Percentiles rank a stretch among this genome's conserved stretches.
phyloP scores from a whole-genome alignment of 768 basidiomycete species.

The Termitomyces sp. region DNA sequence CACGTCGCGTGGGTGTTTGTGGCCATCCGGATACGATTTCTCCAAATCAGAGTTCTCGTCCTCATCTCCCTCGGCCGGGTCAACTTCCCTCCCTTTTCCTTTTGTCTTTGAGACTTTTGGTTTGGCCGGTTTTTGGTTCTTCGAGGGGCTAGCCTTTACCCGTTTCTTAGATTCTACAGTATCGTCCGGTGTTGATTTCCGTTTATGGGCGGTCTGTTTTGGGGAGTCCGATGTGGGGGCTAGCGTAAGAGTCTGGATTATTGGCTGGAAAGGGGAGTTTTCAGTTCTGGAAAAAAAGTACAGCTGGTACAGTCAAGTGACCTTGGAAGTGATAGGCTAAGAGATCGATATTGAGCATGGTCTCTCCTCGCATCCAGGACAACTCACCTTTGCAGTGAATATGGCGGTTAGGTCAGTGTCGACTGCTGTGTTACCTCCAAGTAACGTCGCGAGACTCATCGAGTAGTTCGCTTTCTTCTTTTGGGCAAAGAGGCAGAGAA shows the following conservation, averaged over 20 bases:
- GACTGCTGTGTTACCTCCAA: conserved; percentile 33
- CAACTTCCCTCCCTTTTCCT: conserved; percentile 13
- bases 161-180: conserved; percentile 17
- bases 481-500: no score
- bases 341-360: neutral
- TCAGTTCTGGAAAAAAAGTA: neutral
- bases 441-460: conserved; percentile 55
- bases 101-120: conserved; percentile 15
- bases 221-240: conserved; percentile 17
- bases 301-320: neutral
- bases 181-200: conserved; percentile 22
- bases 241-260: conserved; percentile 9
- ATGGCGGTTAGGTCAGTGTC: conserved; percentile 62
- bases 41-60: conserved; percentile 30
- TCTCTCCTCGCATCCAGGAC: neutral
- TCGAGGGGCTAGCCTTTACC: conserved; percentile 15
- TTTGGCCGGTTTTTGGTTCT: neutral
- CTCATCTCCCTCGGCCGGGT: conserved; percentile 19
- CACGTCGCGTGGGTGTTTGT: conserved; percentile 10
- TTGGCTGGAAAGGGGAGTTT: conserved; percentile 2
- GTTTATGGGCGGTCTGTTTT: conserved; percentile 22
- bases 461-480: no score
- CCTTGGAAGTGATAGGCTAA: conserved; percentile 10
- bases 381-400: conserved; percentile 49
- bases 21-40: conserved; percentile 19